Evolutionary conservation across 2,329 filamentous ascomycete species (phyloP), one percentile per base, ranked within the genome.

Genomic region (Pseudogymnoascus sp.): DNA sequence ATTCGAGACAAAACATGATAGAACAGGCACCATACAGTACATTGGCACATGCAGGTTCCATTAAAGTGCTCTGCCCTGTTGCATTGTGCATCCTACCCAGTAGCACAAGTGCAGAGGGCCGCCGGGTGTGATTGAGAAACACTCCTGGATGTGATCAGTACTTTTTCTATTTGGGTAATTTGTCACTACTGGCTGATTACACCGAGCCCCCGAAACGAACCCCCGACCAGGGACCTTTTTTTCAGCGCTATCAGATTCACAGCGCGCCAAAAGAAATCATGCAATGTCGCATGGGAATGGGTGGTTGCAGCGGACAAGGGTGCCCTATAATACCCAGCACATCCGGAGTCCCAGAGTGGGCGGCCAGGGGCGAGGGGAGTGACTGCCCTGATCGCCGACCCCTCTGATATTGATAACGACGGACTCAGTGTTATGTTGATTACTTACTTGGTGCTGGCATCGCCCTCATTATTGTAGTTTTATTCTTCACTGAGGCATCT

Each of bases 101-200:
- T 57, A 13, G 28, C 51, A 57, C 28, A 57, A 16, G 28, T 34
- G 16, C 28, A 57, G 28, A 57, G 28, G n/a, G 28, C 51, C 51
- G 51, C 14, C 51, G n/a, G 10, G 28, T 19, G 28, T 57, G 51
- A 57, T 57, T 19, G 51, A 57, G 48, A 57, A 57, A 36, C 51
- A 57, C 51, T 57, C 51, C 51, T 34, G 16, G n/a, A 57, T 7
- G 51, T 57, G 51, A 57, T 57, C 28, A 57, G 28, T 57, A 57
- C 51, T 36, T 57, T 48, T 57, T 34, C 51, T 36, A 36, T 34
- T 57, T 57, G 28, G 28, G 28, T 57, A 57, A 57, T 57, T 57
- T 36, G 51, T 57, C 51, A 57, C 25, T 34, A 34, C 51, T 57
- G 51, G 28, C 51, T 8, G 25, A 34, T 34, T 57, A 5, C 28